Evolutionary conservation across 129 eudicot species (phyloP), one percentile per base, ranked within the genome.

Genomic region (Pittosporum tobira): DNA sequence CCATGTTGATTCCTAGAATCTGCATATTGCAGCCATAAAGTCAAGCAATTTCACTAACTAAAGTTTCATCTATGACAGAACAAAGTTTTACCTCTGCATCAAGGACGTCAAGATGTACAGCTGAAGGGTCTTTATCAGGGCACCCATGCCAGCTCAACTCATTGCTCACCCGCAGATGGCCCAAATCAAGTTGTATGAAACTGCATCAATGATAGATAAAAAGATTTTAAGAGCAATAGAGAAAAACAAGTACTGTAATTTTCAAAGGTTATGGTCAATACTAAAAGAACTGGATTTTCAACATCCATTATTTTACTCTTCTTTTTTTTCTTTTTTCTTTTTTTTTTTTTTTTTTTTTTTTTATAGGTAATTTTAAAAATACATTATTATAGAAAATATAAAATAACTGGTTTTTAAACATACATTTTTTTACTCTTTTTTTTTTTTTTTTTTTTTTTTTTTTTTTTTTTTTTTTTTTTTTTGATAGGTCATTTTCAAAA

Each of bases 21-120:
- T 90, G 89, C 64, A 56, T 37, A 59, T 15, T 16, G 25, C 51
- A 77, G 51, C 43, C 43, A 56, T n/a, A n/a, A 31, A 24, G 15
- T 72, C 43, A 61, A n/a, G 67, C 51, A 19, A 47, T 48, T 16
- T n/a, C 22, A 47, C 8, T 36, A 29, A 14, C 40, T 46, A 40
- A 36, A 34, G 61, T 53, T 31, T 53, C 51, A 27, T 44, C n/a
- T 11, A 11, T 36, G 19, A 67, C 46, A 25, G 30, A 9, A 21
- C 12, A 16, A 10, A 30, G 13, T 55, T 19, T 12, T 55, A 90
- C 97, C 94, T 87, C 88, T 14, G 95, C 98, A 71, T 79, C 74
- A 68, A 91, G 95, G 73, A 91, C 75, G 79, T 91, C 98, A 81
- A 87, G 95, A 75, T 91, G 98, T 57, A 91, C 95, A 60, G 98